Evolutionary conservation across 129 eudicot genomes (phyloP).

Genomic region (Pseudognaphalium luteoalbum): DNA sequence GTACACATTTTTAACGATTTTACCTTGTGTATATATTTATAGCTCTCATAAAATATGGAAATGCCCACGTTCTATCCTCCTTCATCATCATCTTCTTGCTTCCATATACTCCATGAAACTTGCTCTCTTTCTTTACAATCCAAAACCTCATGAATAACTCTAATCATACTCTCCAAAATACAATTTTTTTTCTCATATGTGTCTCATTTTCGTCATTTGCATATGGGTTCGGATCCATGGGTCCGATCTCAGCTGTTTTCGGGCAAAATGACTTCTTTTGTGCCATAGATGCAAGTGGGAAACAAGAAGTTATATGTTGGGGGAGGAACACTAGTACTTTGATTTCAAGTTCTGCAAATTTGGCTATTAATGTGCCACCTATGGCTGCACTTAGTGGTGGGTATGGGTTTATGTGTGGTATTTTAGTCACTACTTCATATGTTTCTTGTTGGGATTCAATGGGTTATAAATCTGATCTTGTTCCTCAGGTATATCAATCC

Average conservation of each 20-base stretch:
- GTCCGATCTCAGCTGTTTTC: conserved; percentile 83
- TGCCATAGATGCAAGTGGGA: conserved; percentile 96
- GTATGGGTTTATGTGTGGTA: conserved; percentile 78
- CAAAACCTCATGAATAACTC: conserved; percentile 31
- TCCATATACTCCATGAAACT: conserved; percentile 26
- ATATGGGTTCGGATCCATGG: conserved; percentile 90
- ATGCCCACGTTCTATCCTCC: conserved; percentile 30
- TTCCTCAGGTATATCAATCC: conserved; percentile 48
- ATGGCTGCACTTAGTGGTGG: conserved; percentile 90
- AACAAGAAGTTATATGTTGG: conserved; percentile 85
- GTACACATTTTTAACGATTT: not conserved
- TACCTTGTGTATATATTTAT: conserved; percentile 12
- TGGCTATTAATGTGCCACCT: conserved; percentile 55
- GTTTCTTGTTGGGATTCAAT: conserved; percentile 66
- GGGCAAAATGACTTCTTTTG: conserved; percentile 69
- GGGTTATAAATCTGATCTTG: conserved; percentile 54
- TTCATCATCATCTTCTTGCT: conserved; percentile 18
- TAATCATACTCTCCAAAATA: not conserved
- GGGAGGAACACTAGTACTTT: conserved; percentile 45
- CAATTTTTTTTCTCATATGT: not conserved
- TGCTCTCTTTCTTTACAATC: conserved; percentile 17
- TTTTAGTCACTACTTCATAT: conserved; percentile 70
- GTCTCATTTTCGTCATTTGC: conserved; percentile 26
- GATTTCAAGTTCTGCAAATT: conserved; percentile 29
- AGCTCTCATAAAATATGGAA: conserved; percentile 24